Base-by-base conservation (phyloP, 768 basidiomycete species). In the Tylopilus sp. region DNA sequence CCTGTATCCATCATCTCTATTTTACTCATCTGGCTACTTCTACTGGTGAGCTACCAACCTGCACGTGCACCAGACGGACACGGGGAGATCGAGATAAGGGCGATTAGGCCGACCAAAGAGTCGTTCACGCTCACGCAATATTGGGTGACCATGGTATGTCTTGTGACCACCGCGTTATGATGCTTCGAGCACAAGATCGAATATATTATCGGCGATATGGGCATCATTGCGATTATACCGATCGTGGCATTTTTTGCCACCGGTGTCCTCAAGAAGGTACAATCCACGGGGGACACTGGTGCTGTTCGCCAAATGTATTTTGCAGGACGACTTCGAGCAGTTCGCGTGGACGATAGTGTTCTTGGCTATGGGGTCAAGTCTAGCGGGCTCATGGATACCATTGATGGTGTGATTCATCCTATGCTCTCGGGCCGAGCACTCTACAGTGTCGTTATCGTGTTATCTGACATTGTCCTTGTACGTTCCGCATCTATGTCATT, bases 321-420 rank as follows among this genome's bases (percentile, higher is more conserved):
- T 34, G 17, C 65, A 94, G 92, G 92, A 92, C 54, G 93, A 97
- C 71, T 98, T 96, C 68, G 92, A 96, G 64, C 89, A 92, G 63
- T 92, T 93, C 70, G 79, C 87, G 52, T 96, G 94, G 94, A 87
- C 87, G 7, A 92, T 96, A 50, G 92, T 98, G 25, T 96, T 96
- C 73, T 78, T 96, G 53, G 92, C 93, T 6, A 99, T 98, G 97
- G 96, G 96, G 96, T 98, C 16, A 79, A 82, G 37, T 85, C 90
- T 6, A 94, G 92, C 48, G 97, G 97, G 1, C 77, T 99, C 24
- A 77, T 98, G 33, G 81, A 85, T n/a, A 82, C 88, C 44, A 79
- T 97, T 73, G 90, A 92, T 62, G 68, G 63, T 4, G 65, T 79
- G 43, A 83, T 92, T 54, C 76, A 80, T 19, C 62, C 72, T 13